Percentiles rank a stretch among this genome's conserved stretches.
These are phyloP conservation scores for Boletus vinaceobasis DNA, from an alignment of 768 basidiomycete species.

Conservation along the genomic window DNA sequence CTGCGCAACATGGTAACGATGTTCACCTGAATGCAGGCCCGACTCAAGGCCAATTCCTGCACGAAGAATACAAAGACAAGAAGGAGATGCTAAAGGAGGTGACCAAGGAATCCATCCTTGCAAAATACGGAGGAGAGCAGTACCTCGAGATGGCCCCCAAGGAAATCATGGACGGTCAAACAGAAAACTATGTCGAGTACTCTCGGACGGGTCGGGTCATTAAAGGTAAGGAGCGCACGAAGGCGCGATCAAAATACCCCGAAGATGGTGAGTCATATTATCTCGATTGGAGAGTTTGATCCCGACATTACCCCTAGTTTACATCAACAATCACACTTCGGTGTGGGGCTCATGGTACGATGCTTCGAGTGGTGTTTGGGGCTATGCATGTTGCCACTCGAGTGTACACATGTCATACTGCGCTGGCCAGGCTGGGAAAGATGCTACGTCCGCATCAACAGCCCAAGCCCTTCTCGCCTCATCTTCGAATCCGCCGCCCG, in stretches of 20 bases:
- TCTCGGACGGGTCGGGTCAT: constrained; percentile 87
- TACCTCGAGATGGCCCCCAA: constrained; percentile 87
- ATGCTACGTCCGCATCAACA: constrained; percentile 71
- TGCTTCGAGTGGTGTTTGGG: constrained; percentile 69
- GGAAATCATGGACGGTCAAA: constrained; percentile 92
- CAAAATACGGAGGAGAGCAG: constrained; percentile 91
- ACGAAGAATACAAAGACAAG: constrained; percentile 87
- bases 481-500: constrained; percentile 27
- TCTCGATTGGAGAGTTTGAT: background rate
- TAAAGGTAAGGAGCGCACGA: constrained; percentile 87
- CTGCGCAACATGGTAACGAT: constrained; percentile 88
- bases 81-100: constrained; percentile 89
- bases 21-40: constrained; percentile 96
- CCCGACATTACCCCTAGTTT: constrained; percentile 47
- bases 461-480: constrained; percentile 63
- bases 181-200: constrained; percentile 97
- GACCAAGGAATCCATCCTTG: constrained; percentile 84
- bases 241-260: constrained; percentile 87
- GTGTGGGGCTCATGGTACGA: constrained; percentile 99
- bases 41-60: constrained; percentile 89
- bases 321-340: constrained; percentile 86
- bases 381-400: constrained; percentile 94
- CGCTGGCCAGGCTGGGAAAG: constrained; percentile 80
- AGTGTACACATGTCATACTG: constrained; percentile 85
- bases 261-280: constrained; percentile 74